These are phyloP conservation scores for Nevesoporus exiguus DNA, from an alignment of 768 basidiomycete species.

Conservation along the genomic window DNA sequence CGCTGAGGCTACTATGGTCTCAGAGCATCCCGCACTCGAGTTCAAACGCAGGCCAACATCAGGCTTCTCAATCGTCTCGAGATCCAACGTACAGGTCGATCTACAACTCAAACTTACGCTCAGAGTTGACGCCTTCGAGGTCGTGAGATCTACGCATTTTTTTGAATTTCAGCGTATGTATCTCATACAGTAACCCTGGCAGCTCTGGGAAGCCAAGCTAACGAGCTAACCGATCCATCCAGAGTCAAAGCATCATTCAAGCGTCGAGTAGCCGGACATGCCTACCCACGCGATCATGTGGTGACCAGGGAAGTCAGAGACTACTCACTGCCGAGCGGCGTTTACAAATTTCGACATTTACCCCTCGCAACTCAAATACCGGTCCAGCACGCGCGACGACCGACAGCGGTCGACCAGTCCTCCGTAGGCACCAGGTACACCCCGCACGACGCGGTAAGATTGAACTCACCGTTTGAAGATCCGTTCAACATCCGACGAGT, in stretches of 20 bases:
- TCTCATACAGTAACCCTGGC: not conserved
- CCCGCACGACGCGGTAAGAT: not conserved
- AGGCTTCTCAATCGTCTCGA: not conserved
- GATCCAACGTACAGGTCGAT: not conserved
- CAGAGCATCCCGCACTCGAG: not conserved
- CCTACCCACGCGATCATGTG: not conserved
- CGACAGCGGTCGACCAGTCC: not conserved
- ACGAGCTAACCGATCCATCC: constrained; percentile 1
- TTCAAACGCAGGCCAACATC: not conserved
- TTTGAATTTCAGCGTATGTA: not conserved
- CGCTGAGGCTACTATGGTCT: not conserved
- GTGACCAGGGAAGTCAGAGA: not conserved
- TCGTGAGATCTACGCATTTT: not conserved
- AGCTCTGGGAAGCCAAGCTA: not conserved
- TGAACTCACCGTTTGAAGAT: not conserved
- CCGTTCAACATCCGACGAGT: not conserved
- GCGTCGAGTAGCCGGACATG: not conserved
- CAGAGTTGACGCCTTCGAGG: not conserved
- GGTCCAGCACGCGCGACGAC: not conserved
- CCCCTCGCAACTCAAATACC: not conserved
- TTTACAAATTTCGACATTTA: not conserved
- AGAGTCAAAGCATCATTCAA: not conserved
- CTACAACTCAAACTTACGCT: not conserved
- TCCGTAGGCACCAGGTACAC: not conserved
- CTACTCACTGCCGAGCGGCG: not conserved